Percentiles rank a stretch among this genome's conserved stretches.
Evolutionary conservation across 768 basidiomycete species (phyloP).

Genomic region (Suillus hirtellus): DNA sequence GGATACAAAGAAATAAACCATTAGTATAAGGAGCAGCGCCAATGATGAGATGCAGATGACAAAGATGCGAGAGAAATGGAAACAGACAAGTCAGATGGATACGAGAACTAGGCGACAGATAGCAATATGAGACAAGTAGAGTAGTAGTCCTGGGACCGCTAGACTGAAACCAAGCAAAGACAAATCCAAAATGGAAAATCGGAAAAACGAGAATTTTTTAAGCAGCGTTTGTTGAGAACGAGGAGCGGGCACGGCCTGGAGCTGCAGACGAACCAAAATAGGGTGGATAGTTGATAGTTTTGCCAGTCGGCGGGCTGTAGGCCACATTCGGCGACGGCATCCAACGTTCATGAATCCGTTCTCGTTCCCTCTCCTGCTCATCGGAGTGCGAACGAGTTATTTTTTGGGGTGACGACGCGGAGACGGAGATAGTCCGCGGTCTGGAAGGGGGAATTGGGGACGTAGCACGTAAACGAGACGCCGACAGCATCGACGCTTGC

Average conservation of each 20-base stretch:
- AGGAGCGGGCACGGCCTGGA: constrained; percentile 28
- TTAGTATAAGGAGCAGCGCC: constrained; percentile 33
- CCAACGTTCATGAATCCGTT: constrained; percentile 65
- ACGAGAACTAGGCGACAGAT: constrained; percentile 30
- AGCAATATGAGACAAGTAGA: constrained; percentile 37
- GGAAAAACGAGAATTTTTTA: constrained; percentile 21
- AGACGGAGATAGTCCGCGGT: constrained; percentile 49
- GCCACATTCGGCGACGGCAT: constrained; percentile 48
- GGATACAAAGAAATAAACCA: constrained; percentile 29
- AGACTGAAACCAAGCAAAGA: constrained; percentile 26
- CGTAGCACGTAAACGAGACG: constrained; percentile 25
- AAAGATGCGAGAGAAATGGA: constrained; percentile 15
- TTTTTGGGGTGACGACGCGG: constrained; percentile 53
- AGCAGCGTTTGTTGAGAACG: constrained; percentile 37
- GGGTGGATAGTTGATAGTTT: constrained; percentile 25
- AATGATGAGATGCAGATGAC: constrained; percentile 13
- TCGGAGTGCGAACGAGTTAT: constrained; percentile 63
- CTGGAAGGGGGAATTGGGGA: constrained; percentile 40
- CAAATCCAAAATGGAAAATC: constrained; percentile 15
- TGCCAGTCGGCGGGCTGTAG: constrained; percentile 39
- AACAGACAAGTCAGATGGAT: constrained; percentile 17
- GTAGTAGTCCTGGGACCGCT: constrained; percentile 30
- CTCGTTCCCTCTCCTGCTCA: constrained; percentile 50
- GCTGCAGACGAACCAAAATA: constrained; percentile 22
- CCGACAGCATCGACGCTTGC: constrained; percentile 30